phyloP scores from a whole-genome alignment of 306 rosid species.

The Pachyrhizus erosus region DNA sequence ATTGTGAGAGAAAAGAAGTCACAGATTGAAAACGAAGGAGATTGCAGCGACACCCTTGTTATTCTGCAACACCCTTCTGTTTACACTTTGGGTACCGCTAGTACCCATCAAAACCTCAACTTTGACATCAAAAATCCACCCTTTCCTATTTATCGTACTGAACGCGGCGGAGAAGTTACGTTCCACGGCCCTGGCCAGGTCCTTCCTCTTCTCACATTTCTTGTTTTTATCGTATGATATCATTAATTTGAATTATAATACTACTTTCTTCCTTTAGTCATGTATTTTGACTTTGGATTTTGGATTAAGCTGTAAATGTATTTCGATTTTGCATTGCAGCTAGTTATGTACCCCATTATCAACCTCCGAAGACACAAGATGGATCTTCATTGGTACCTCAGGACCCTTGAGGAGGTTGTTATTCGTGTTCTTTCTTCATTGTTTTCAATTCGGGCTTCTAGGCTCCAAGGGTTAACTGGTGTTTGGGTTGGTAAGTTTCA shows the following conservation, averaged over 20 bases:
- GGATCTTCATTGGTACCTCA: slow-evolving; percentile 85
- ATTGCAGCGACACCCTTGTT: slow-evolving; percentile 45
- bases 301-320: no score
- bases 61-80: slow-evolving; percentile 52
- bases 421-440: slow-evolving; percentile 71
- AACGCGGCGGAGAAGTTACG: slow-evolving; percentile 57
- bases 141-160: slow-evolving; percentile 51
- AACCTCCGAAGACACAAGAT: slow-evolving; percentile 80
- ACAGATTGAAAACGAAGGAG: slow-evolving; percentile 45
- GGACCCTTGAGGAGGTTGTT: slow-evolving; percentile 84
- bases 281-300: no score
- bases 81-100: slow-evolving; percentile 44
- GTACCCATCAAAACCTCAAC: slow-evolving; percentile 44
- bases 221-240: no score
- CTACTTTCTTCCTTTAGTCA: no score
- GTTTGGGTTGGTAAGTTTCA: slow-evolving; percentile 76
- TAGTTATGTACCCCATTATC: slow-evolving; percentile 84
- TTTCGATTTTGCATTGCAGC: slow-evolving; percentile 53
- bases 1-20: slow-evolving; percentile 45
- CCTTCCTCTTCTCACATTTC: not conserved
- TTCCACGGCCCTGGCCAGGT: slow-evolving; percentile 67
- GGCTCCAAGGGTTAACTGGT: slow-evolving; percentile 78
- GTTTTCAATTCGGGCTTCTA: slow-evolving; percentile 74
- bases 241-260: no score
- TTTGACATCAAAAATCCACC: slow-evolving; percentile 45